A percentile compares a stretch with the other conserved stretches of the same genome.
Conservation (phyloP, 1,139 yeast species). For the Casaregolazyma suthepensis region DNA sequence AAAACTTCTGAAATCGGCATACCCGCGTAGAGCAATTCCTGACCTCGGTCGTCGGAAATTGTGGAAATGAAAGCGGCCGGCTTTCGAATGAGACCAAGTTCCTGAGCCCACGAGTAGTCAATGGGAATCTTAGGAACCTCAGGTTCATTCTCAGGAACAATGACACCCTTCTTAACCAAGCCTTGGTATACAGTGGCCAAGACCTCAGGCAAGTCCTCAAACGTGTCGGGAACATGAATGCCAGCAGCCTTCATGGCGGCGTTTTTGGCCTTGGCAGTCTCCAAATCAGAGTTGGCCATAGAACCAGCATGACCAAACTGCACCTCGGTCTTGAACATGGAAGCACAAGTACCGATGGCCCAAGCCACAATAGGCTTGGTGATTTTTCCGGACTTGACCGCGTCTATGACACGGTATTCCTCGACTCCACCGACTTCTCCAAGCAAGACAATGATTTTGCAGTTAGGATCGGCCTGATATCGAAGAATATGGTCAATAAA, state of each 20-base stretch:
- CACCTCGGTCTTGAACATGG: conserved; percentile 45
- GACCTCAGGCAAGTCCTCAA: conserved; percentile 42
- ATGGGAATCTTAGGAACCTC: conserved; percentile 44
- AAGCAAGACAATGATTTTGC: conserved; percentile 40
- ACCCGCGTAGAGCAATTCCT: conserved; percentile 42
- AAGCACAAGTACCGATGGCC: conserved; percentile 45
- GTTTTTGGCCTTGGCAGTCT: conserved; percentile 41
- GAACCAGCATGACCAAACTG: conserved; percentile 47
- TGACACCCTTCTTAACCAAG: conserved; percentile 35
- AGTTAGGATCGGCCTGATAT: conserved; percentile 41
- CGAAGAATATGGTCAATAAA: conserved; percentile 43
- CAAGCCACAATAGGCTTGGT: conserved; percentile 45
- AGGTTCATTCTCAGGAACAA: conserved; percentile 38
- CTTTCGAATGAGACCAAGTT: conserved; percentile 42
- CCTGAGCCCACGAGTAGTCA: conserved; percentile 45
- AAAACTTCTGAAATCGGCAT: conserved; percentile 43
- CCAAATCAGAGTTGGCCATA: conserved; percentile 42
- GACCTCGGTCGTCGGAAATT: conserved; percentile 44
- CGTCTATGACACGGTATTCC: conserved; percentile 44
- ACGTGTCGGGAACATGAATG: conserved; percentile 40
- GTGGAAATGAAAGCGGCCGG: conserved; percentile 45
- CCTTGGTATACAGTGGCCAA: conserved; percentile 34
- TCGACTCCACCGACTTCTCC: conserved; percentile 47
- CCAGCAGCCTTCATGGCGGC: conserved; percentile 44
- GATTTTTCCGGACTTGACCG: conserved; percentile 39